Percentiles rank a stretch among this genome's conserved stretches.
phyloP scores from a whole-genome alignment of 2,329 filamentous ascomycete genomes.

The Claviceps humidiphila region DNA sequence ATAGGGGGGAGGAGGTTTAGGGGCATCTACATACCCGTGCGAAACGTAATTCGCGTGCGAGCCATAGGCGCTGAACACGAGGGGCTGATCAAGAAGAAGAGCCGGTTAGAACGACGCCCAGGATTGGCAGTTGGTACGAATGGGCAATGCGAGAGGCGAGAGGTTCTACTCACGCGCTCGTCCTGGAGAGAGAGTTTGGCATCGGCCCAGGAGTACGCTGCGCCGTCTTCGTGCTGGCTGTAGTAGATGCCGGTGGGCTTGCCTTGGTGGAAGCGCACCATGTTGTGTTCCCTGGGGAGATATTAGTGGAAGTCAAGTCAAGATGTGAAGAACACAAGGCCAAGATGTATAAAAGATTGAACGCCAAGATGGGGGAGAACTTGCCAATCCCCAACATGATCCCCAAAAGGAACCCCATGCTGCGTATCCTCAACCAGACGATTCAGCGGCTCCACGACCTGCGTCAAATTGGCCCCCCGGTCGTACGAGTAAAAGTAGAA shows the following conservation, averaged over 20 bases:
- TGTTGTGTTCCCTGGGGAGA: constrained; percentile 19
- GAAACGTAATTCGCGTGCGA: constrained; percentile 18
- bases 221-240: constrained; percentile 15
- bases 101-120: background rate
- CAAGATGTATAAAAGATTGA: background rate
- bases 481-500: constrained; percentile 22
- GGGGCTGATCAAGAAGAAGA: constrained; percentile 12
- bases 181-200: constrained; percentile 6
- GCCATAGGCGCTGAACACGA: constrained; percentile 18
- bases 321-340: no score
- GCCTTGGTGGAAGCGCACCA: constrained; percentile 17
- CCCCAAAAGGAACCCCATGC: constrained; percentile 12
- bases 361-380: background rate
- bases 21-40: constrained; percentile 10
- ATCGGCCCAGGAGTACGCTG: constrained; percentile 14
- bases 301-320: background rate
- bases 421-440: constrained; percentile 9
- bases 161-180: background rate
- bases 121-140: background rate
- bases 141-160: background rate
- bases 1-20: background rate
- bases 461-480: constrained; percentile 15
- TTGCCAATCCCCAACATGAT: constrained; percentile 16
- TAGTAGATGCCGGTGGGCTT: constrained; percentile 15
- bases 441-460: constrained; percentile 15